A percentile compares a stretch with the other conserved stretches of the same genome.
Evolutionary conservation across 306 rosid genomes (phyloP).

Genomic region (Sphenostylis stenocarpa): DNA sequence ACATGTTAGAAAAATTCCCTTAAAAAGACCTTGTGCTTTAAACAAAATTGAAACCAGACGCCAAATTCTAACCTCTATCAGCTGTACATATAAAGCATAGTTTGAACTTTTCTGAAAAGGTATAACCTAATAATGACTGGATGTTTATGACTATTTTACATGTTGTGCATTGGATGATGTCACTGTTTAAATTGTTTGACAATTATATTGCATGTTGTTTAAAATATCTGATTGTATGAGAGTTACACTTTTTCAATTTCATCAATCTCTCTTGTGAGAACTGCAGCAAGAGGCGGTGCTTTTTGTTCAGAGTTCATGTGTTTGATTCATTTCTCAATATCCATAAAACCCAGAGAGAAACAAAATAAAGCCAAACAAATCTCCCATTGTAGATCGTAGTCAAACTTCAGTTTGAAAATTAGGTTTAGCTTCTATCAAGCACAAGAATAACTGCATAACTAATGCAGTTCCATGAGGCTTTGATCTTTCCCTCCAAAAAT

Average conservation of each 20-base stretch:
- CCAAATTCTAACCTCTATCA: background rate
- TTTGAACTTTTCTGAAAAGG: background rate
- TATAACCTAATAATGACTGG: background rate
- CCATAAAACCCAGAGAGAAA: background rate
- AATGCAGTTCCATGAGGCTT: background rate
- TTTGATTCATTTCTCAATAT: background rate
- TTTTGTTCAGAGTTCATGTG: conserved; percentile 20
- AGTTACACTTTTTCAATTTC: background rate
- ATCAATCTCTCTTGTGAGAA: background rate
- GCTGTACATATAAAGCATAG: background rate
- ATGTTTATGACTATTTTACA: background rate
- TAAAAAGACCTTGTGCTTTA: background rate
- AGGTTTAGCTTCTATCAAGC: background rate
- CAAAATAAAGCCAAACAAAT: background rate
- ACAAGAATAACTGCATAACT: background rate
- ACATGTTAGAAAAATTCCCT: background rate
- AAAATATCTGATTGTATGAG: background rate
- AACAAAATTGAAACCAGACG: background rate
- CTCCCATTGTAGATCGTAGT: background rate
- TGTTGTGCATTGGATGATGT: background rate
- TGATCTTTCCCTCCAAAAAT: background rate
- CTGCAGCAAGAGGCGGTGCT: background rate
- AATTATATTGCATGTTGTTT: background rate
- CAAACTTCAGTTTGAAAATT: conserved; percentile 2
- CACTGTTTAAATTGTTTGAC: background rate